A percentile compares a stretch with the other conserved stretches of the same genome.
Conservation (phyloP, 2,329 filamentous ascomycete genomes). For the Cladophialophora psammophila region DNA sequence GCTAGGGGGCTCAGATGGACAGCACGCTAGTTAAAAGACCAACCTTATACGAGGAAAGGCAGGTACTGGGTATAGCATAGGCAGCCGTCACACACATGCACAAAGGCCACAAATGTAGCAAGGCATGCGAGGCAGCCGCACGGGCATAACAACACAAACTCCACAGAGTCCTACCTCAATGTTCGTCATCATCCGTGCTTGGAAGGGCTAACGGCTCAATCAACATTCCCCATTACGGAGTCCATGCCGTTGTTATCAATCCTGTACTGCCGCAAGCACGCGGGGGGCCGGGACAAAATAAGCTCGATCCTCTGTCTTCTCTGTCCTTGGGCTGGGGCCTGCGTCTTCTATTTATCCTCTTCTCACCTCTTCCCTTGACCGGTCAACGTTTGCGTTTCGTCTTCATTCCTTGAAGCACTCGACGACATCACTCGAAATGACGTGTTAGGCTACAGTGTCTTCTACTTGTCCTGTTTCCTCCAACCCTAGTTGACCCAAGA, state of each 20-base stretch:
- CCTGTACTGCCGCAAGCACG: constrained; percentile 9
- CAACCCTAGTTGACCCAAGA: neutral
- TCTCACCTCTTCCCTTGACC: neutral
- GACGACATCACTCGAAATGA: neutral
- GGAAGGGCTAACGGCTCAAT: constrained; percentile 11
- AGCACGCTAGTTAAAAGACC: neutral
- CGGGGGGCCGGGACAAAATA: constrained; percentile 5
- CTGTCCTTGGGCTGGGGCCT: constrained; percentile 10
- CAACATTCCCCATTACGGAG: neutral
- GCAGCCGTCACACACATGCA: constrained; percentile 1
- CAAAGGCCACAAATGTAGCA: neutral
- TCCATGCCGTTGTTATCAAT: constrained; percentile 2
- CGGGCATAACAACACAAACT: constrained; percentile 20
- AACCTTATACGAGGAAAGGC: neutral
- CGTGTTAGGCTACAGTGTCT: neutral
- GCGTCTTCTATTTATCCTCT: neutral
- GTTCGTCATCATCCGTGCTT: constrained; percentile 14
- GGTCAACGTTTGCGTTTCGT: neutral
- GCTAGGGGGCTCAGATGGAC: neutral
- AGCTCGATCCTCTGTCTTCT: neutral
- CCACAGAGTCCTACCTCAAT: constrained; percentile 11
- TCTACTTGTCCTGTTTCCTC: neutral
- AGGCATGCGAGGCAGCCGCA: constrained; percentile 16
- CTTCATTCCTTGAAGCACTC: neutral
- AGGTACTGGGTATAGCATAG: too few relatives aligned